phyloP scores from a whole-genome alignment of 345 rosid species.

The Linum usitatissimum region DNA sequence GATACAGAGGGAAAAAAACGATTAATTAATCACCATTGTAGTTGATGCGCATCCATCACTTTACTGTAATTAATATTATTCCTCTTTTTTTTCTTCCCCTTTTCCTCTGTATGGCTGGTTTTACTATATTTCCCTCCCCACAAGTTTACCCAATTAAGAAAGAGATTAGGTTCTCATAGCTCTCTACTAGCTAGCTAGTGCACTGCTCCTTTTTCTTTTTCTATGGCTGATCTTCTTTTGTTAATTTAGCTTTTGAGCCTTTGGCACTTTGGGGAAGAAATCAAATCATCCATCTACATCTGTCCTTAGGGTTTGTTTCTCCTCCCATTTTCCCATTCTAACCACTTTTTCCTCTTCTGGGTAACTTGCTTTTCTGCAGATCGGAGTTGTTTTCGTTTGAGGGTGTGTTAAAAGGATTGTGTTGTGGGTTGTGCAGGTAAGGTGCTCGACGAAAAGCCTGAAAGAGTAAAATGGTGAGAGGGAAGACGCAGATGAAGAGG shows the following conservation, averaged over 20 bases:
- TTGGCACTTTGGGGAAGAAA: neutral
- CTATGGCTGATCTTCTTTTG: too few relatives aligned
- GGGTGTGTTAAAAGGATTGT: neutral
- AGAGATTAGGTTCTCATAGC: neutral
- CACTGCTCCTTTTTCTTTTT: too few relatives aligned
- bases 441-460: neutral
- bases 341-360: neutral
- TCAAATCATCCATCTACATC: neutral
- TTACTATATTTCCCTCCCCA: neutral
- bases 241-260: too few relatives aligned
- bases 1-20: neutral
- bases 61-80: too few relatives aligned
- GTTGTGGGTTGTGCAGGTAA: neutral
- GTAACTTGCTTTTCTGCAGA: neutral
- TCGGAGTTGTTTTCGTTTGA: neutral
- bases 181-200: too few relatives aligned
- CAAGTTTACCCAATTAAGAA: neutral
- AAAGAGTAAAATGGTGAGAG: constrained; percentile 1
- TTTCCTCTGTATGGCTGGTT: neutral
- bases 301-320: neutral
- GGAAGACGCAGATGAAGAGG: constrained; percentile 7
- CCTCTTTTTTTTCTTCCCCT: neutral
- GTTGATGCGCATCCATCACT: too few relatives aligned
- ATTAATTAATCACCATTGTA: too few relatives aligned
- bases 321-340: neutral